Evolutionary conservation across 352 stramenopile species (phyloP), one percentile per base, ranked within the genome.

Genomic region (Pythium volutum): DNA sequence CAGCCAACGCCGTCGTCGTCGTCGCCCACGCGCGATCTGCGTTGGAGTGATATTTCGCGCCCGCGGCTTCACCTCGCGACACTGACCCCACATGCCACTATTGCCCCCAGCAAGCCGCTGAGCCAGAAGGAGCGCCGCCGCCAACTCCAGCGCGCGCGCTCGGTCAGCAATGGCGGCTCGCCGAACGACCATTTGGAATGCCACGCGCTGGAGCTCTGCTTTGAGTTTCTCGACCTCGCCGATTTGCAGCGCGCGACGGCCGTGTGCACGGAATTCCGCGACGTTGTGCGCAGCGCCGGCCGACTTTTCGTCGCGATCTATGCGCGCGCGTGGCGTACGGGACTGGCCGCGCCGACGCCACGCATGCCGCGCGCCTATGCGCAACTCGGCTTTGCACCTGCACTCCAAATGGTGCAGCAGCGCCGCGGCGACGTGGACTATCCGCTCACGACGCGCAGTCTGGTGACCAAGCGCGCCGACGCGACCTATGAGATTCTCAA

Each of bases 11-110:
- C 63, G n/a, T n/a, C 31, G n/a, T 47, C 50, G 22, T 16, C 55
- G 15, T 64, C 62, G 39, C 52, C 56, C n/a, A 64, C 75, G 1
- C 60, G 72, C 31, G 69, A 73, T 23, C 71, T 91, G 22, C 80
- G 78, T 52, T 92, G 83, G 83, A 84, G 79, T 64, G 79, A 92
- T 67, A 68, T 92, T 25, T 75, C 86, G 43, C 76, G 69, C 53
- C 69, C 71, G 42, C 69, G 62, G 15, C 48, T 77, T 26, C 59
- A 75, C 50, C 54, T 77, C 56, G 54, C 59, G 29, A 69, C 59
- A 31, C 51, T 75, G 12, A 50, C 34, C 75, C 39, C 55, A 20
- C 55, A 36, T 36, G 36, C 15, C 14, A 43, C 36, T 20, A 18
- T 9, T 4, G 59, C 43, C 27, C 29, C 11, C 23, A 38, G 25